Base-by-base conservation (phyloP, 495 filamentous ascomycete genomes). In the Hypoxylon fragiforme region DNA sequence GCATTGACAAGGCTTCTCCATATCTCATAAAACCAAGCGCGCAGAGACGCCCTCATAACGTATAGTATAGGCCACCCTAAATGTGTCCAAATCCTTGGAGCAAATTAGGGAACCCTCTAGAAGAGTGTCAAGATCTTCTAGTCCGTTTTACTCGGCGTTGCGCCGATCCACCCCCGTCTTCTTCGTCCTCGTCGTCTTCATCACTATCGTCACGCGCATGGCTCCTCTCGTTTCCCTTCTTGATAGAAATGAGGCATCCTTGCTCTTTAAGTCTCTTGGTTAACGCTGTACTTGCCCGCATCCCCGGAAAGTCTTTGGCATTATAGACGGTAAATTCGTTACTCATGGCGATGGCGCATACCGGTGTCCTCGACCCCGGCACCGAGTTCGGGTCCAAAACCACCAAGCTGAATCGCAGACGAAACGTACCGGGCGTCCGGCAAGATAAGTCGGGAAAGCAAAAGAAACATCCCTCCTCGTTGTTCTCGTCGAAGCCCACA, bases 291-390 rank as follows among this genome's bases (percentile, higher is more conserved):
- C 84, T 87, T 0, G 85, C 84, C 45, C 84, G 76, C 94, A 97
- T 96, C 6, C 94, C 92, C 0, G 90, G 90, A 57, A 97, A 97
- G 68, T 97, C 92, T 67, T 97, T 97, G n/a, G 92, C 91, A 14
- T 90, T 90, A 68, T 86, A 96, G 15, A 97, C 94, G 16, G 85
- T 84, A 66, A 97, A 97, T 7, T 84, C 74, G 34, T 90, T 85
- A 53, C 87, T 92, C 80, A 88, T 84, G 12, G 79, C 80, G 22
- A 82, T 77, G 0, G 85, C 83, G 4, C 87, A 73, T 18, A 89
- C 83, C 8, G 84, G 81, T 24, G 80, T 81, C 31, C 74, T 78
- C 36, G 80, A 77, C 0, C 86, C 87, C 9, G 62, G 53, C 49
- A 71, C 69, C 30, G 63, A 61, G 5, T 58, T 65, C 7, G 84